Evolutionary conservation across 2,329 filamentous ascomycete genomes (phyloP).

Genomic region (Nemania sp.): DNA sequence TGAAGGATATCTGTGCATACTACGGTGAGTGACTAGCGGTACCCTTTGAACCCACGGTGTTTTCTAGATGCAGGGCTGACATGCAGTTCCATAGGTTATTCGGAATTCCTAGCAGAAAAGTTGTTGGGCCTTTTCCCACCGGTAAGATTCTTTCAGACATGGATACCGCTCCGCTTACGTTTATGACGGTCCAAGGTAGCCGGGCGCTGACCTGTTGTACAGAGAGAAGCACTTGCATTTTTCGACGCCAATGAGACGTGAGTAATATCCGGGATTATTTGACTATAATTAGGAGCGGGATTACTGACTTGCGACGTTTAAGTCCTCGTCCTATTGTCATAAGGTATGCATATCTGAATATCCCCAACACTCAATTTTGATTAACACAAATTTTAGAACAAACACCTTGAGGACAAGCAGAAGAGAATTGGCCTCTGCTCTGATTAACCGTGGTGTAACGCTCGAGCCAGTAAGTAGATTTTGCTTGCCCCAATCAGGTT

Average conservation of each 20-base stretch:
- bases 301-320: slow-evolving; percentile 20
- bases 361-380: background rate
- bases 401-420: slow-evolving; percentile 87
- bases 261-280: slow-evolving; percentile 7
- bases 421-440: slow-evolving; percentile 76
- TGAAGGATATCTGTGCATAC: slow-evolving; percentile 95
- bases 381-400: slow-evolving; percentile 64
- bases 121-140: slow-evolving; percentile 92
- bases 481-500: background rate
- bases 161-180: too few relatives aligned
- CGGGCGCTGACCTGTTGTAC: slow-evolving; percentile 6
- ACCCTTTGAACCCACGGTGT: background rate
- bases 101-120: slow-evolving; percentile 93
- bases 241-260: slow-evolving; percentile 96
- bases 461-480: slow-evolving; percentile 75
- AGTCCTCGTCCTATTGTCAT: slow-evolving; percentile 88
- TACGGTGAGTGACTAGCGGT: slow-evolving; percentile 69
- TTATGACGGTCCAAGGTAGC: background rate
- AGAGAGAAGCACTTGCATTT: slow-evolving; percentile 88
- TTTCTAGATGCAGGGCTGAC: background rate
- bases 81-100: slow-evolving; percentile 68
- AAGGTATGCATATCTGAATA: slow-evolving; percentile 49
- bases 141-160: slow-evolving; percentile 49
- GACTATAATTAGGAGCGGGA: background rate
- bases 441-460: slow-evolving; percentile 75